Evolutionary conservation across 495 filamentous ascomycete genomes (phyloP).

Genomic region (Melanomma pulvis-pyrius): DNA sequence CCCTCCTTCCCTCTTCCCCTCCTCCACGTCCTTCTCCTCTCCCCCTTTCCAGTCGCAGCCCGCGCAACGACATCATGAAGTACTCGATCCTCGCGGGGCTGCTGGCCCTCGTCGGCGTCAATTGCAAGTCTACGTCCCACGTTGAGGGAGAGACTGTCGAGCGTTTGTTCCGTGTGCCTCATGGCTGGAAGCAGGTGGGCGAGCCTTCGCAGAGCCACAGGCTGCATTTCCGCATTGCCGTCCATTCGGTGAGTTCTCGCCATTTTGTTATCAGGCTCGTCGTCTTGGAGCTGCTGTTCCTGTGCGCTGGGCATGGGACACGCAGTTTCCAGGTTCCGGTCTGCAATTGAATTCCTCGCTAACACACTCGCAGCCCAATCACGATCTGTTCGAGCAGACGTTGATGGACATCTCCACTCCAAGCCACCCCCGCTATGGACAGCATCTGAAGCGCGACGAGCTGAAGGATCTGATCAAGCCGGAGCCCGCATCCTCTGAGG

Average conservation of each 20-base stretch:
- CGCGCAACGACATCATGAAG: conserved; percentile 12
- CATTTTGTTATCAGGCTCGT: too few relatives aligned
- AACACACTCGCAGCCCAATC: conserved; percentile 49
- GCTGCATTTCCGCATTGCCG: conserved; percentile 44
- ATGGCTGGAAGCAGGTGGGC: conserved; percentile 42
- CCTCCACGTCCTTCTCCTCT: neutral
- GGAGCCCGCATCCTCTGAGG: conserved; percentile 24
- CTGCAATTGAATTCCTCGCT: neutral
- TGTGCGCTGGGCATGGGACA: conserved; percentile 4
- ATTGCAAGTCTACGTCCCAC: conserved; percentile 18
- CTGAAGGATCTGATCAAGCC: conserved; percentile 43
- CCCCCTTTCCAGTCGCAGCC: neutral
- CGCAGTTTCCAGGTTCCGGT: neutral
- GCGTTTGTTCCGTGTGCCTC: conserved; percentile 33
- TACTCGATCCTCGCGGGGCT: conserved; percentile 34
- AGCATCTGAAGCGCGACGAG: conserved; percentile 62
- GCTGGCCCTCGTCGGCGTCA: conserved; percentile 31
- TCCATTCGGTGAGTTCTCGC: conserved; percentile 35
- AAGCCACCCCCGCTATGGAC: conserved; percentile 61
- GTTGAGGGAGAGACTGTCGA: conserved; percentile 28
- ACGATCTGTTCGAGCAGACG: conserved; percentile 59
- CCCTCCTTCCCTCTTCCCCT: neutral
- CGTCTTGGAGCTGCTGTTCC: too few relatives aligned
- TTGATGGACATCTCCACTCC: conserved; percentile 67
- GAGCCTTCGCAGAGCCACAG: conserved; percentile 29